Evolutionary conservation across 2,329 filamentous ascomycete species (phyloP).

Genomic region (Calonectria ilicicola): DNA sequence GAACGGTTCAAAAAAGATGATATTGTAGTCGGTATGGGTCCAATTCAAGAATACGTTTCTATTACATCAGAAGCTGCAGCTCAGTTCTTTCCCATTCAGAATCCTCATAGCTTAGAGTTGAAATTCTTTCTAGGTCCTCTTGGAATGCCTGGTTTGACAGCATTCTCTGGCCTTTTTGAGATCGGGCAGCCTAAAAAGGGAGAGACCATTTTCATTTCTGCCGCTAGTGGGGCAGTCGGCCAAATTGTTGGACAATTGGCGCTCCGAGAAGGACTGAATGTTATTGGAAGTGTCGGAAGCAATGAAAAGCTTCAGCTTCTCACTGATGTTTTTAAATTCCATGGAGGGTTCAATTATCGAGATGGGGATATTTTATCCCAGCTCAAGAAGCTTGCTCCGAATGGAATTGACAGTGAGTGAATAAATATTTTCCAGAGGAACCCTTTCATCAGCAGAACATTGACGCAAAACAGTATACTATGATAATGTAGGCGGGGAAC

Average conservation of each 20-base stretch:
- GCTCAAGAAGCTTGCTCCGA: conserved; percentile 73
- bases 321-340: conserved; percentile 75
- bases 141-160: conserved; percentile 83
- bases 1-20: conserved; percentile 72
- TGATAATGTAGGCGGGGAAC: conserved; percentile 83
- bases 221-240: conserved; percentile 80
- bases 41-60: conserved; percentile 73
- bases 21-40: conserved; percentile 63
- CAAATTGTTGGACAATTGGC: conserved; percentile 81
- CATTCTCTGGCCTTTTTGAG: conserved; percentile 79
- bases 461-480: conserved; percentile 67
- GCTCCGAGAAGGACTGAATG: conserved; percentile 79
- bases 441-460: no score
- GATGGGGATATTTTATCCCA: conserved; percentile 75
- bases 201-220: conserved; percentile 82
- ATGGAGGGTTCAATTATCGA: conserved; percentile 85
- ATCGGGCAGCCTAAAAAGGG: conserved; percentile 81
- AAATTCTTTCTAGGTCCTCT: conserved; percentile 76
- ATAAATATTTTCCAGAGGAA: no score
- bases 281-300: conserved; percentile 81
- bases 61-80: conserved; percentile 56
- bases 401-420: conserved; percentile 72
- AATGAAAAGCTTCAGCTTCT: conserved; percentile 82
- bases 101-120: conserved; percentile 72
- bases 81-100: conserved; percentile 66